A percentile compares a stretch with the other conserved stretches of the same genome.
These are phyloP conservation scores for Botrytis hyacinthi DNA, from an alignment of 2,329 filamentous ascomycete species.

Conservation along the genomic window DNA sequence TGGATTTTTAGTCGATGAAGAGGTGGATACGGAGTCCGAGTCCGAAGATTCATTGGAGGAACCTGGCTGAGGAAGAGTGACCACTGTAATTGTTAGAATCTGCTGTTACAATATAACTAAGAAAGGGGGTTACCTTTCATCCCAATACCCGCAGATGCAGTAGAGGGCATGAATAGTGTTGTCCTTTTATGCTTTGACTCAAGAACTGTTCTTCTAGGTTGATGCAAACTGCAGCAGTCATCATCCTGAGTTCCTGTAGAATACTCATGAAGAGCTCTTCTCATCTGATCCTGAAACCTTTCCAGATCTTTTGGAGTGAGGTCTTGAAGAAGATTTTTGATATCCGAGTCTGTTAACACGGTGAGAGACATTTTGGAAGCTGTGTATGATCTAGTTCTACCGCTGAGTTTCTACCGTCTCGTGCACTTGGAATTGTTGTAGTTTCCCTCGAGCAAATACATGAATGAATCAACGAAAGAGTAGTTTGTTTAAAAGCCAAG, in stretches of 20 bases:
- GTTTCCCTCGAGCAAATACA: neutral
- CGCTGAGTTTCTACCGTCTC: neutral
- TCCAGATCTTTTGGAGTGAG: slow-evolving; percentile 54
- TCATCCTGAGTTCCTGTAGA: slow-evolving; percentile 52
- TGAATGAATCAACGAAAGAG: neutral
- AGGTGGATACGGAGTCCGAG: slow-evolving; percentile 28
- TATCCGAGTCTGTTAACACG: slow-evolving; percentile 57
- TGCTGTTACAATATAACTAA: neutral
- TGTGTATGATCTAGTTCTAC: neutral
- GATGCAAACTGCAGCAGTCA: slow-evolving; percentile 47
- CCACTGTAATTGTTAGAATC: slow-evolving; percentile 47
- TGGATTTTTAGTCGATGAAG: slow-evolving; percentile 51
- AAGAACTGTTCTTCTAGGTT: slow-evolving; percentile 53
- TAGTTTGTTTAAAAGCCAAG: neutral
- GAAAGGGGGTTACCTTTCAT: slow-evolving; percentile 57
- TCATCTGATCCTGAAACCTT: slow-evolving; percentile 49
- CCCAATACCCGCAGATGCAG: slow-evolving; percentile 60
- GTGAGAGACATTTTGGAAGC: slow-evolving; percentile 51
- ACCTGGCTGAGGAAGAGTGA: slow-evolving; percentile 55
- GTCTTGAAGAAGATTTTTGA: slow-evolving; percentile 53
- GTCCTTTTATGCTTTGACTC: slow-evolving; percentile 52
- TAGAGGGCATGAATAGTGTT: slow-evolving; percentile 74
- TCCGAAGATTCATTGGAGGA: slow-evolving; percentile 17
- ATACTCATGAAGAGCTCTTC: slow-evolving; percentile 58
- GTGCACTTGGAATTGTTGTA: neutral